Evolutionary conservation across 306 rosid species (phyloP).

Genomic region (Elaeagnus macrophylla): DNA sequence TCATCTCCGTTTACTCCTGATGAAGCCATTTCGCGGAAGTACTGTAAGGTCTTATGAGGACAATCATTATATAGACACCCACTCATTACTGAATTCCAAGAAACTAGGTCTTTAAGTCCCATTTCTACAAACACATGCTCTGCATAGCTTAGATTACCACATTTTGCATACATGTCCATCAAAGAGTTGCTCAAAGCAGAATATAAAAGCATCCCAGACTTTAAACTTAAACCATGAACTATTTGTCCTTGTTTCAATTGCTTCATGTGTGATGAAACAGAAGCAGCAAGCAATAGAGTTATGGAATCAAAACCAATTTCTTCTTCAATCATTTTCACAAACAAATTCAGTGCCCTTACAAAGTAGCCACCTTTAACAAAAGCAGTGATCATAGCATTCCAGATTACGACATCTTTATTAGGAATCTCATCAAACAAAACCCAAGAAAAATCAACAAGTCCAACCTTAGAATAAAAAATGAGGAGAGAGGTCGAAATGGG

Average conservation of each 20-base stretch:
- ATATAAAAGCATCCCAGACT: slow-evolving; percentile 39
- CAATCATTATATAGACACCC: slow-evolving; percentile 31
- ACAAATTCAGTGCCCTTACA: slow-evolving; percentile 26
- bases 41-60: slow-evolving; percentile 28
- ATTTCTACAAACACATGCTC: slow-evolving; percentile 31
- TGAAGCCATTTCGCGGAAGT: slow-evolving; percentile 28
- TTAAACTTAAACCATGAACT: slow-evolving; percentile 40
- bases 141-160: slow-evolving; percentile 28
- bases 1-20: slow-evolving; percentile 27
- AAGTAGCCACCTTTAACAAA: slow-evolving; percentile 27
- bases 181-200: slow-evolving; percentile 34
- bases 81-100: slow-evolving; percentile 53
- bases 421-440: slow-evolving; percentile 32
- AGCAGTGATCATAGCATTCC: slow-evolving; percentile 53
- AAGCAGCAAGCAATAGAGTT: slow-evolving; percentile 46
- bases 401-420: slow-evolving; percentile 35
- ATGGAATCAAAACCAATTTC: slow-evolving; percentile 42
- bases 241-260: slow-evolving; percentile 31
- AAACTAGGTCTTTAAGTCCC: slow-evolving; percentile 32
- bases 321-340: slow-evolving; percentile 26
- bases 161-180: slow-evolving; percentile 46
- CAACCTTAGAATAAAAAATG: slow-evolving; percentile 34
- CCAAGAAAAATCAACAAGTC: slow-evolving; percentile 31
- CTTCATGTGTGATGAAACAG: slow-evolving; percentile 24
- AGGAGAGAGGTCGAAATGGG: slow-evolving; percentile 41